A percentile compares a stretch with the other conserved stretches of the same genome.
phyloP scores from a whole-genome alignment of 1,284 basidiomycete species.

The Sanghuangporus baumii region DNA sequence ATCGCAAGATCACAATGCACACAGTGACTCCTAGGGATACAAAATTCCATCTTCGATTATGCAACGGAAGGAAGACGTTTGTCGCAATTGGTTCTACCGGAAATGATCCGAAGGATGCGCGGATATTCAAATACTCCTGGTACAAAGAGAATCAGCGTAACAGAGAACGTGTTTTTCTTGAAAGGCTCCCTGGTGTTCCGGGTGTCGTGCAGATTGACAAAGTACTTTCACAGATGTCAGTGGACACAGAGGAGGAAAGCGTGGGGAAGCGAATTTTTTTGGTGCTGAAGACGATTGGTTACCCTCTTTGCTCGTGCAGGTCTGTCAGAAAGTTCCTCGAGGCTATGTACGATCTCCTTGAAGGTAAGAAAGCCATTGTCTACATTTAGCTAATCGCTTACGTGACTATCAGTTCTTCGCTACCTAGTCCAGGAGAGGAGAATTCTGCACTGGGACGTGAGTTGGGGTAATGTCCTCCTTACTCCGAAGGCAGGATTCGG shows the following conservation, averaged over 20 bases:
- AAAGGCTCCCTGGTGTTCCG: not conserved
- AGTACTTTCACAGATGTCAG: not conserved
- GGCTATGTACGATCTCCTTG: slow-evolving; percentile 1
- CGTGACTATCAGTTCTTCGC: not conserved
- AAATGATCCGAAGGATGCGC: not conserved
- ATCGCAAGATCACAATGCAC: not conserved
- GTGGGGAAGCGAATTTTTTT: not conserved
- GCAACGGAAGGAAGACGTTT: not conserved
- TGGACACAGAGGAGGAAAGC: not conserved
- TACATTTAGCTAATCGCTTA: not conserved
- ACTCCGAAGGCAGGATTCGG: not conserved
- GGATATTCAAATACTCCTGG: not conserved
- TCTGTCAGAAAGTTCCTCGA: not conserved
- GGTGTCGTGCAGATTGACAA: not conserved
- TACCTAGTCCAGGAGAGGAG: not conserved
- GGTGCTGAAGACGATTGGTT: not conserved
- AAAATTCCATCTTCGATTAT: not conserved
- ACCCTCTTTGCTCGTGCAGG: not conserved
- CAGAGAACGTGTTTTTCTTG: not conserved
- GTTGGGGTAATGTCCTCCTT: not conserved
- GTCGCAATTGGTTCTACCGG: not conserved
- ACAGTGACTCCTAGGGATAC: not conserved
- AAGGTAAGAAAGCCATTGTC: not conserved
- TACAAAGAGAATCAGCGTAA: not conserved
- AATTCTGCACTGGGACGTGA: not conserved